Base-by-base conservation (phyloP, 441 rosid genomes). In the Populus hybrid region DNA sequence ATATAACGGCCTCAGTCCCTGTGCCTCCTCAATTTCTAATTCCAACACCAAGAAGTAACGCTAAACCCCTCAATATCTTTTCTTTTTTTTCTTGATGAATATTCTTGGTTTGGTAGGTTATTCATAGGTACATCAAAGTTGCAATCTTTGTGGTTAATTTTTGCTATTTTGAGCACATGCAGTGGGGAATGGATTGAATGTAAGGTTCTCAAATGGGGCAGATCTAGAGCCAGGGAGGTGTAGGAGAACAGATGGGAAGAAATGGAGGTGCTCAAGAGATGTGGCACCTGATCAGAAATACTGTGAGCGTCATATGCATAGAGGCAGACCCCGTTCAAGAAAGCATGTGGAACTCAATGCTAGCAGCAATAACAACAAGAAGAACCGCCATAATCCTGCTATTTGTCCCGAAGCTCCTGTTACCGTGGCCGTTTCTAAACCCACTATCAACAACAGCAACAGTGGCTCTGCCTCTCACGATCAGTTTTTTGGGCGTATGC, bases 321-420 rank as follows among this genome's bases (percentile, higher is more conserved):
- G 78, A 69, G 82, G 78, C 50, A 74, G 75, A 30, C 78, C 73
- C 70, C 82, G 82, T 74, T 79, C 79, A 79, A 75, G 82, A 79
- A 75, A 75, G 79, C 78, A 79, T 88, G 95, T 90, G 95, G 95
- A 91, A 91, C 81, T 77, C 67, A 50, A 79, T 69, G 81, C 77
- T 34, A 73, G 77, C 42, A 77, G 5, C 26, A 16, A 77, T 72
- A 84, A 73, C 67, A 75, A 73, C 68, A 78, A 80, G 77, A 88
- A 74, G 84, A 82, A 73, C 63, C 85, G 77, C 72, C 84, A 71
- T 26, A 69, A 38, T 54, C 72, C 35, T 10, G 10, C 50, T 73
- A 57, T 10, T 57, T 73, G 26, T 73, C 16, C 46, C 20, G 36
- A 32, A 79, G 7, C 74, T 28, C 24, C 35, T 64, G 78, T 75